Base-by-base conservation (phyloP, 345 rosid species). In the Ailanthus altissimus region DNA sequence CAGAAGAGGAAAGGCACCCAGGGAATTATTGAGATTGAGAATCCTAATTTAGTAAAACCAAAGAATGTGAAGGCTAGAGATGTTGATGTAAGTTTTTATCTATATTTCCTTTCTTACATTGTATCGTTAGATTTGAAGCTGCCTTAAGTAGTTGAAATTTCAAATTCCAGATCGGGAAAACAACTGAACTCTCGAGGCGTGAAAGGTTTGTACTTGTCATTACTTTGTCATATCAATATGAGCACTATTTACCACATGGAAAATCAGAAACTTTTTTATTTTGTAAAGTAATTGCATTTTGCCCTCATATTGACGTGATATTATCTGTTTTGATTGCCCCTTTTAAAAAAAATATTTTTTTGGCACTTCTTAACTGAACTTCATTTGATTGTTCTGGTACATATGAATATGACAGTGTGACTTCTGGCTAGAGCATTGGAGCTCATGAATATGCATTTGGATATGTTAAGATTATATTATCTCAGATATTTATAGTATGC, bases 111-210 rank as follows among this genome's bases (percentile, higher is more conserved):
- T 20, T 68, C 38, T 18, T 53, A 74, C 25, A 65, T 32, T 57
- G 60, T 10, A 0, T 21, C 64, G 3, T 46, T 50, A 73, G 61
- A 63, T n/a, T 40, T 47, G 10, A 61, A 15, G n/a, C 65, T 47
- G 28, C 74, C 49, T 67, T 58, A 11, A 26, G 7, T 18, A 62
- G 63, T 42, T 43, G 21, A 56, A 57, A 32, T 53, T 38, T 26
- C 56, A n/a, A 65, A 69, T 62, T 87, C 23, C 84, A 97, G 99
- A 72, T 78, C 40, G 89, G 88, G 54, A 92, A 86, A 81, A 90
- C 95, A 54, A 87, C 97, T 59, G 98, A 93, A 83, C 95, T 97
- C 82, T 92, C 99, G 7, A 92, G 98, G 90, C 97, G 97, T 67
- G 98, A 97, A 86, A 97, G 98, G 99, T 97, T 64, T 77, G 86